phyloP scores from a whole-genome alignment of 805 yeast genomes.

The Millerozyma acaciae region DNA sequence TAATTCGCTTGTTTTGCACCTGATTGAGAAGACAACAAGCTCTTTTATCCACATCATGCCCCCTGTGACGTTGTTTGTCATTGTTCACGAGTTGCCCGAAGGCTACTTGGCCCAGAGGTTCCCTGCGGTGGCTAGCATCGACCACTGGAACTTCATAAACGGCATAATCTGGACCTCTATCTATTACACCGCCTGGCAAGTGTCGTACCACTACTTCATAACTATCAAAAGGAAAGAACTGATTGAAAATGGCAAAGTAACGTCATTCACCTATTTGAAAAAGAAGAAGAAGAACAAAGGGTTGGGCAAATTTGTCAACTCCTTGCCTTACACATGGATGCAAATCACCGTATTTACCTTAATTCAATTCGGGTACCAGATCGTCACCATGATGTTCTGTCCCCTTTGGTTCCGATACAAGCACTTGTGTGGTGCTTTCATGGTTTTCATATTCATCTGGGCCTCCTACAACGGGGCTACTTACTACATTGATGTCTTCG shows the following conservation, averaged over 20 bases:
- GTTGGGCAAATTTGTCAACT: conserved; percentile 74
- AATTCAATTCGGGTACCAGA: conserved; percentile 83
- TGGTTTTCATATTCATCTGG: conserved; percentile 66
- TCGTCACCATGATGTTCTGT: conserved; percentile 81
- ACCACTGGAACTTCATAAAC: conserved; percentile 63
- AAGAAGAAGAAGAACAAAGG: conserved; percentile 60
- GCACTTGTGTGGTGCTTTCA: conserved; percentile 61
- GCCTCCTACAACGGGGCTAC: conserved; percentile 95
- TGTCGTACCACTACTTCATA: conserved; percentile 84
- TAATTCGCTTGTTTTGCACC: conserved; percentile 86
- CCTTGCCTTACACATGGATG: conserved; percentile 73
- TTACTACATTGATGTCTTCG: conserved; percentile 87
- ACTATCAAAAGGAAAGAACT: conserved; percentile 75
- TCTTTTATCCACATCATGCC: conserved; percentile 90
- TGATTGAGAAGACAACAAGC: conserved; percentile 87
- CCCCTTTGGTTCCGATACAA: conserved; percentile 82
- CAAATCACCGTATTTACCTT: conserved; percentile 85
- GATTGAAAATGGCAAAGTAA: conserved; percentile 80
- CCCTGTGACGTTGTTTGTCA: conserved; percentile 79
- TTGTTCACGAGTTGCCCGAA: conserved; percentile 70
- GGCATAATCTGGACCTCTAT: conserved; percentile 78
- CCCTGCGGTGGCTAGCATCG: conserved; percentile 71
- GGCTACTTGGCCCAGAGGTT: conserved; percentile 56
- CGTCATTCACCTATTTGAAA: conserved; percentile 83
- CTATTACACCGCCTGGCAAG: conserved; percentile 87